Conservation (phyloP, 768 basidiomycete species). For the Paxillus rubicundulus region DNA sequence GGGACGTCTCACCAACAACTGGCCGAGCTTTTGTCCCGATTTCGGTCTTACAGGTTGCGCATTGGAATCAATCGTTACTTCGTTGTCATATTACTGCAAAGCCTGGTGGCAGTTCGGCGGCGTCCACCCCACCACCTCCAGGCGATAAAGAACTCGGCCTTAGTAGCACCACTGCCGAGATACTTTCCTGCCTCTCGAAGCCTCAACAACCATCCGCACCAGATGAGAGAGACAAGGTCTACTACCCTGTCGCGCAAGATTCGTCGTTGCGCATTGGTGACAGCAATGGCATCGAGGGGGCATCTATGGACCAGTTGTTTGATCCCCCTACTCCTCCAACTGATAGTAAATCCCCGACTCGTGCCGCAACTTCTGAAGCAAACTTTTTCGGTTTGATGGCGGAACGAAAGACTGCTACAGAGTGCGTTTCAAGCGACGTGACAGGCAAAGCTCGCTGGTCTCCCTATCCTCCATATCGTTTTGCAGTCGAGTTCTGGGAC, state of each 20-base stretch:
- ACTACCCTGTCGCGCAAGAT: conserved; percentile 66
- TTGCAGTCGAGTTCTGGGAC: conserved; percentile 90
- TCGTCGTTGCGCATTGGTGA: conserved; percentile 77
- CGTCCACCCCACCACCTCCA: conserved; percentile 36
- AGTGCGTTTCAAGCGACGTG: conserved; percentile 42
- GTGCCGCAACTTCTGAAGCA: conserved; percentile 40
- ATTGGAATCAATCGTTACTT: conserved; percentile 76
- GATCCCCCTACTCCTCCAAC: conserved; percentile 31
- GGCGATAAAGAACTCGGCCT: conserved; percentile 68
- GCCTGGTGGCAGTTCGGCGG: conserved; percentile 22
- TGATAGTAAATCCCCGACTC: conserved; percentile 25
- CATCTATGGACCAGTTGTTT: conserved; percentile 73
- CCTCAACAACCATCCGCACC: conserved; percentile 9
- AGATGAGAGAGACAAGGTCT: conserved; percentile 36
- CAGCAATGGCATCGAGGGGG: conserved; percentile 47
- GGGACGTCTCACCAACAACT: conserved; percentile 72
- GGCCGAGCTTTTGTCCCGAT: conserved; percentile 67
- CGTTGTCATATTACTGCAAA: conserved; percentile 54
- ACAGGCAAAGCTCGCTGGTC: conserved; percentile 57
- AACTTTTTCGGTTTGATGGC: conserved; percentile 65
- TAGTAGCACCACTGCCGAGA: conserved; percentile 50
- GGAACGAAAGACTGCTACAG: conserved; percentile 39
- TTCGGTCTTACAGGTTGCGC: conserved; percentile 66
- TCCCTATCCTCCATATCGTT: conserved; percentile 76
- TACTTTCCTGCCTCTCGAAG: conserved; percentile 35